Evolutionary conservation across 306 rosid species (phyloP).

Genomic region (Trifolium subterraneum): DNA sequence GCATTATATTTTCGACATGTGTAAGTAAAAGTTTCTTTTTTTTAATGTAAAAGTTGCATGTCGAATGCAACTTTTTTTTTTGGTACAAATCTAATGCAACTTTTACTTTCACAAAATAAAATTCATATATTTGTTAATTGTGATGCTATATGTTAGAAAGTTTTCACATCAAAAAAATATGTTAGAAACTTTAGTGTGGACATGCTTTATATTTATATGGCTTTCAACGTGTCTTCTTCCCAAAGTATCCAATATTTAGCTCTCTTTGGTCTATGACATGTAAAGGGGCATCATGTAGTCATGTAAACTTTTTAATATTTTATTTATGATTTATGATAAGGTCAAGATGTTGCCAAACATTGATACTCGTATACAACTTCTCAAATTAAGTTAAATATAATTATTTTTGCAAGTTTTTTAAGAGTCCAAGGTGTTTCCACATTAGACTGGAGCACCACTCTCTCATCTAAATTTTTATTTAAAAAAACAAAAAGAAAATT

Average conservation of each 20-base stretch:
- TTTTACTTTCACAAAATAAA: neutral
- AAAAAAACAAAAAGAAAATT: too few species aligned
- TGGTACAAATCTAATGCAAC: too few species aligned
- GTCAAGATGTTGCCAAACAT: neutral
- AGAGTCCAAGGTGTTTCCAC: too few species aligned
- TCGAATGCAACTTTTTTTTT: neutral
- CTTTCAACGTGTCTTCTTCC: slow-evolving; percentile 30
- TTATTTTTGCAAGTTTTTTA: too few species aligned
- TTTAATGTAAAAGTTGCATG: too few species aligned
- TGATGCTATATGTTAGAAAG: neutral
- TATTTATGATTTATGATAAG: neutral
- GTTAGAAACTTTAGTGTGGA: neutral
- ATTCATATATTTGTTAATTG: too few species aligned
- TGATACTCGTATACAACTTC: neutral
- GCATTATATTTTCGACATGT: too few species aligned
- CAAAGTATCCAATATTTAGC: neutral
- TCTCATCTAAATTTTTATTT: too few species aligned
- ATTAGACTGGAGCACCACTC: too few species aligned
- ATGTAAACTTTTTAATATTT: neutral
- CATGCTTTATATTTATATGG: slow-evolving; percentile 10
- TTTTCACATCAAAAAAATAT: neutral
- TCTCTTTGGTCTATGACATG: slow-evolving; percentile 12
- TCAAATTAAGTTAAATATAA: neutral
- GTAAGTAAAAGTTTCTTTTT: too few species aligned
- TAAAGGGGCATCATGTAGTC: neutral